phyloP scores from a whole-genome alignment of 176 grass and related monocot genomes.

The Phragmites australis region DNA sequence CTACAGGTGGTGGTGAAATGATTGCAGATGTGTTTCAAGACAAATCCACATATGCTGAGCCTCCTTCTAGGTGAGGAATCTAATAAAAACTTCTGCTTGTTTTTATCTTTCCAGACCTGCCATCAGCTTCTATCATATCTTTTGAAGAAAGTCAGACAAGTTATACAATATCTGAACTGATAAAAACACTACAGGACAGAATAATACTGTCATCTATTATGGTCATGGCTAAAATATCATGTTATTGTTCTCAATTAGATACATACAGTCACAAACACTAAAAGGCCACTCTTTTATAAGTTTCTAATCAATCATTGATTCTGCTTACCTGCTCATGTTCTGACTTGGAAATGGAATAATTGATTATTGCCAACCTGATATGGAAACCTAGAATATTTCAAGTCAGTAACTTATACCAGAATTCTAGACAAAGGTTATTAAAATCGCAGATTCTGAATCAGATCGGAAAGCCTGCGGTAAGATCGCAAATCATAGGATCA shows the following conservation, averaged over 20 bases:
- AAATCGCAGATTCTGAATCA: no score
- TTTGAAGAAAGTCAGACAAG: neutral
- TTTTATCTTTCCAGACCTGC: neutral
- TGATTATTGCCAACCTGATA: constrained; percentile 13
- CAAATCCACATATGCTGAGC: constrained; percentile 88
- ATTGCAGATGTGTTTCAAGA: constrained; percentile 83
- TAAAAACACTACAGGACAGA: neutral
- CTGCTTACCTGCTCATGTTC: neutral
- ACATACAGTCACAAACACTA: neutral
- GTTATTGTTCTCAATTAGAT: neutral
- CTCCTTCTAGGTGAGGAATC: constrained; percentile 79
- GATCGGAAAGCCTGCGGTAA: no score
- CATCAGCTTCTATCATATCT: neutral
- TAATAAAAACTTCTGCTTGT: neutral
- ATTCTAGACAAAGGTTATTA: neutral
- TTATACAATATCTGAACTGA: constrained; percentile 1
- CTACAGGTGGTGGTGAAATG: constrained; percentile 93
- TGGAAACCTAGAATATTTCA: neutral
- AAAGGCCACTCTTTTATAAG: neutral
- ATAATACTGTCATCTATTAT: neutral
- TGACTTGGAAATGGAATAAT: constrained; percentile 5
- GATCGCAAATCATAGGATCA: no score
- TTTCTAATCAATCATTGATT: neutral
- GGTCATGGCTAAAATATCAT: neutral
- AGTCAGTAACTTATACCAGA: neutral